Evolutionary conservation across 73 alveolate species (phyloP).

Genomic region (Loxodes magnus): DNA sequence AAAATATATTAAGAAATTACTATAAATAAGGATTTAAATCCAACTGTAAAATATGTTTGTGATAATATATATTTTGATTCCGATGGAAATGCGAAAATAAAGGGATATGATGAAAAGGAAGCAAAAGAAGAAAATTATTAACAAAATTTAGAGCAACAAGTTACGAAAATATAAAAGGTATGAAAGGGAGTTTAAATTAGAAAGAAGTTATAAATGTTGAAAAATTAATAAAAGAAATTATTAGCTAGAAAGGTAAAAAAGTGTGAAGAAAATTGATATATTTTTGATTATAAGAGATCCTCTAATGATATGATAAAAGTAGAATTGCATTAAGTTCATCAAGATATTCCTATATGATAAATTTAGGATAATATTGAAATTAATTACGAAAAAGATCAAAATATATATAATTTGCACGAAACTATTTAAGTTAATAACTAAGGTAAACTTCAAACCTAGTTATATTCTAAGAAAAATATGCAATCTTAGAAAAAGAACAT

Average conservation of each 20-base stretch:
- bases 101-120: constrained; percentile 3
- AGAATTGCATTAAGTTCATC: constrained; percentile 8
- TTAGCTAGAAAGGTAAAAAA: constrained; percentile 2
- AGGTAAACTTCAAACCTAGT: too few species aligned
- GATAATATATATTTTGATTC: not conserved
- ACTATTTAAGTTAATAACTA: too few species aligned
- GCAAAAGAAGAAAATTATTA: not conserved
- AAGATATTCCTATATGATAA: constrained; percentile 8
- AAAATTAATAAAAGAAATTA: not conserved
- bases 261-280: not conserved
- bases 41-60: not conserved
- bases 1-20: constrained; percentile 6
- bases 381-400: too few species aligned
- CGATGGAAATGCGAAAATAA: not conserved
- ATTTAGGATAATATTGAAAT: too few species aligned
- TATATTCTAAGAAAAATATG: too few species aligned
- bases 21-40: not conserved
- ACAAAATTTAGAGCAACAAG: too few species aligned
- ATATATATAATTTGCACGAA: too few species aligned
- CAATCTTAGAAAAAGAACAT: too few species aligned
- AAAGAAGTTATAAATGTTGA: not conserved
- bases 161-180: not conserved
- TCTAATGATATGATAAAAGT: not conserved
- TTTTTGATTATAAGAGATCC: not conserved
- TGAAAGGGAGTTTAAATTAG: constrained; percentile 8